These are phyloP conservation scores for Hygrocybe coccinea DNA, from an alignment of 768 basidiomycete species.

Conservation along the genomic window DNA sequence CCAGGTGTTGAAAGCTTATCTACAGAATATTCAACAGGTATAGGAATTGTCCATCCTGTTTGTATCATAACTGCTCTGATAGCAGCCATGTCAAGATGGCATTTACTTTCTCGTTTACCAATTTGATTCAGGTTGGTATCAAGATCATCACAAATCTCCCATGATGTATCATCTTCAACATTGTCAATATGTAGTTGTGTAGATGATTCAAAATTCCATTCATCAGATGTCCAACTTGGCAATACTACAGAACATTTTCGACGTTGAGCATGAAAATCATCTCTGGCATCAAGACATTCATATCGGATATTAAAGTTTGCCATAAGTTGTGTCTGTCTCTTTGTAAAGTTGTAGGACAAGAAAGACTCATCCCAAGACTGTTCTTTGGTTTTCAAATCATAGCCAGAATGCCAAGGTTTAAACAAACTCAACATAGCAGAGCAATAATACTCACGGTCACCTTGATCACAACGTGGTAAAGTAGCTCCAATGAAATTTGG, in stretches of 20 bases:
- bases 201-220: not conserved
- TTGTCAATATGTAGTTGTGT: not conserved
- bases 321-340: conserved; percentile 15
- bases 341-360: conserved; percentile 7
- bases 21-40: not conserved
- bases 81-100: not conserved
- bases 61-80: conserved; percentile 1
- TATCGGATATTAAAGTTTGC: conserved; percentile 22
- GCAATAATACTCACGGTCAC: no score
- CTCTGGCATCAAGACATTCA: conserved; percentile 12
- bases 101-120: not conserved
- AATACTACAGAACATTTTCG: not conserved
- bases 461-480: no score
- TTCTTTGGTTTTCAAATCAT: conserved; percentile 19
- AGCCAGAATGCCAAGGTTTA: conserved; percentile 19
- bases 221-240: not conserved
- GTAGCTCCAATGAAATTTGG: no score
- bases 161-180: conserved; percentile 7
- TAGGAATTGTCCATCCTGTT: not conserved
- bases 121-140: conserved; percentile 2
- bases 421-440: conserved; percentile 29
- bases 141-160: not conserved
- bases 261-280: conserved; percentile 19
- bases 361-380: conserved; percentile 24
- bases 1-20: not conserved